Base-by-base conservation (phyloP, 1,284 basidiomycete species). In the Tylopilus sp. region DNA sequence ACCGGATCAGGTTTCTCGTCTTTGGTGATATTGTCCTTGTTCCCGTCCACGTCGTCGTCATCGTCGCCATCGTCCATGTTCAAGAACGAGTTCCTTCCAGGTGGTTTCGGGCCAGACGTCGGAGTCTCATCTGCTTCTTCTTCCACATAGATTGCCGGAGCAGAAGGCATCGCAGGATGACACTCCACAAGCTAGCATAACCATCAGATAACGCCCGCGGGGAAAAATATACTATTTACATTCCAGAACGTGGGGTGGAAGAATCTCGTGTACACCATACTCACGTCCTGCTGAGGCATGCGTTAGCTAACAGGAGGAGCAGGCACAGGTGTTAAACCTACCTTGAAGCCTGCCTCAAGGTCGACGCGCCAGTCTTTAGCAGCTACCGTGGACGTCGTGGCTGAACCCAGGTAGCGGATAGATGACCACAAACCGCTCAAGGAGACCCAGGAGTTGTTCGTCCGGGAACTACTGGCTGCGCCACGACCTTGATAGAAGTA, bases 241-340 rank as follows among this genome's bases (percentile, higher is more conserved):
- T 68, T 56, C 63, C 65, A 68, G 25, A 49, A 58, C 0, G 52
- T 60, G 10, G 65, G 64, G 39, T 68, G 65, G 29, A 66, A 64
- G 41, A 40, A 48, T 36, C 26, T 59, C 4, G 63, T 59, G 11
- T 64, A 66, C 0, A 68, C 57, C 63, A 64, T 61, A 19, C 47
- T 65, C 0, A 65, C 60, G 26, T 65, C 54, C 3, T 58, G 41
- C 40, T 50, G 11, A 13, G 4, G 3, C 9, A n/a, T 10, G 13
- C 10, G 24, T 64, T 26, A 62, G 39, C 20, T 11, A 2, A 1
- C 39, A 29, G n/a, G 2, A 50, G 8, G 33, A 9, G 7, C 7
- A 36, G 22, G 13, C 8, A 13, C 15, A n/a, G 1, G 26, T 1
- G 5, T 37, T 14, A 7, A 36, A 48, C 56, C 1, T 20, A 62